Evolutionary conservation across 768 basidiomycete genomes (phyloP).

Genomic region (Amanita muscaria): DNA sequence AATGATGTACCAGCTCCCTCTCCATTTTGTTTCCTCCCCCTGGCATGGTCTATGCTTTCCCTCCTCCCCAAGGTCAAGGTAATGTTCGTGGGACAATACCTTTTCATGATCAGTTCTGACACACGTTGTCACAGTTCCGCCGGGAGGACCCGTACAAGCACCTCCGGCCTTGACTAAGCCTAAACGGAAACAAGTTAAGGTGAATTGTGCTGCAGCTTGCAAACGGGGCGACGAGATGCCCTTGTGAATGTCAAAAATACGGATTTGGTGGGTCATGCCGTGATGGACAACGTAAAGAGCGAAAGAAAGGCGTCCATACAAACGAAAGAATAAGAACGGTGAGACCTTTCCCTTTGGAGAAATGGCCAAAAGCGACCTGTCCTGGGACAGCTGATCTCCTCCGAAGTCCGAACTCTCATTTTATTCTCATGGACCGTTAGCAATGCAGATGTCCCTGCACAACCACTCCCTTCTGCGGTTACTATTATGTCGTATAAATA

Average conservation of each 20-base stretch:
- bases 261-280: constrained; percentile 69
- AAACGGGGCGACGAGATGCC: constrained; percentile 87
- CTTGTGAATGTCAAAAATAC: constrained; percentile 87
- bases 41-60: constrained; percentile 38
- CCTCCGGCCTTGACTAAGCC: constrained; percentile 32
- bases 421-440: constrained; percentile 22
- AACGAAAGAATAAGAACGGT: constrained; percentile 41
- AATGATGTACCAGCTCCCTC: constrained; percentile 23
- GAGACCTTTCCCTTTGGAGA: constrained; percentile 14
- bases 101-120: neutral
- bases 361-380: constrained; percentile 18
- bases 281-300: constrained; percentile 89
- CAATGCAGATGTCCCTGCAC: neutral
- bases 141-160: constrained; percentile 17
- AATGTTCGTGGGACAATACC: constrained; percentile 12
- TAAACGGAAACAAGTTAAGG: constrained; percentile 85
- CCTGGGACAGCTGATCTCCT: too few relatives aligned
- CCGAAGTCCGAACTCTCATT: too few relatives aligned
- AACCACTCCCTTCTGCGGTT: neutral
- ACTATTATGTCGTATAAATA: too few relatives aligned
- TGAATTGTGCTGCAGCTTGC: constrained; percentile 83
- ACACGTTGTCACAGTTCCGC: constrained; percentile 12
- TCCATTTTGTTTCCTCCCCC: constrained; percentile 32
- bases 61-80: constrained; percentile 32
- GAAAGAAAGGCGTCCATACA: constrained; percentile 88